phyloP scores from a whole-genome alignment of 179 eudicot genomes.

The Beta lomatogona region DNA sequence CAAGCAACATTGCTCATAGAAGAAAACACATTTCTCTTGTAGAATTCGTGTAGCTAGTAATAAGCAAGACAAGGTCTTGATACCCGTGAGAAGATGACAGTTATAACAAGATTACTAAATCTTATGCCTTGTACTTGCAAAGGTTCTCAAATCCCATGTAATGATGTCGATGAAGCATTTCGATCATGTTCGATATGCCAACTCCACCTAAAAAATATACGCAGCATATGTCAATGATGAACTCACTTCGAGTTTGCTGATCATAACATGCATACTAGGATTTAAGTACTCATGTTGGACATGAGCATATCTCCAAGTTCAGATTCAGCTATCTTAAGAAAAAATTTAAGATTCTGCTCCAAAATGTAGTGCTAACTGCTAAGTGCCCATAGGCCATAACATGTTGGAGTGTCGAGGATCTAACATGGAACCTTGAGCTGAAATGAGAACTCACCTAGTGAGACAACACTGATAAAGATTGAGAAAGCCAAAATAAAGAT shows the following conservation, averaged over 20 bases:
- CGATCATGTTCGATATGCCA: constrained; percentile 78
- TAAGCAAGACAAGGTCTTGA: background rate
- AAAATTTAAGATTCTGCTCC: too few relatives aligned
- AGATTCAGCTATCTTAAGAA: too few relatives aligned
- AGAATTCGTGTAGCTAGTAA: background rate
- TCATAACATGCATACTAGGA: background rate
- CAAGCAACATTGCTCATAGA: background rate
- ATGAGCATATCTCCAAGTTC: background rate
- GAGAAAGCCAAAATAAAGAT: constrained; percentile 71
- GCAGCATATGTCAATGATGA: background rate
- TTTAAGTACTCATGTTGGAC: background rate
- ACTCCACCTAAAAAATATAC: constrained; percentile 58
- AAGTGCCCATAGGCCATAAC: too few relatives aligned
- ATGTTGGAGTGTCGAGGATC: background rate
- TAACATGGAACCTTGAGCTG: background rate
- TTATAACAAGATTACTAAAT: background rate
- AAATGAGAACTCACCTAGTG: constrained; percentile 57
- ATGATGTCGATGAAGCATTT: constrained; percentile 61
- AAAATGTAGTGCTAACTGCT: too few relatives aligned
- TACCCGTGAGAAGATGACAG: background rate
- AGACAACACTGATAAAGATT: constrained; percentile 67
- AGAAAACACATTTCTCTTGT: background rate
- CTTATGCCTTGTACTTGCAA: constrained; percentile 60
- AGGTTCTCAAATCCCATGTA: constrained; percentile 92
- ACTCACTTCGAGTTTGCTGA: background rate